A percentile compares a stretch with the other conserved stretches of the same genome.
Conservation (phyloP, 2,329 filamentous ascomycete genomes). For the Fusarium equiseti region DNA sequence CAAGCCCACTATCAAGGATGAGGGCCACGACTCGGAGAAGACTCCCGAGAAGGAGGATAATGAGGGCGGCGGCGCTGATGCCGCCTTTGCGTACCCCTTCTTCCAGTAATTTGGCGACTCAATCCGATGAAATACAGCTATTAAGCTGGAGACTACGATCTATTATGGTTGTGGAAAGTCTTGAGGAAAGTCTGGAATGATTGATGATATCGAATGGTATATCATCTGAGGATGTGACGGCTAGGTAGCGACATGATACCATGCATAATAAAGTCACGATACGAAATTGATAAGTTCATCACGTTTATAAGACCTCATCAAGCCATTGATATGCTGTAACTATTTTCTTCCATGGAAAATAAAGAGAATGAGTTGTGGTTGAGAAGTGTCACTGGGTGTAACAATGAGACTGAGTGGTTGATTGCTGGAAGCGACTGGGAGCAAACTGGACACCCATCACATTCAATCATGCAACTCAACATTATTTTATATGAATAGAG, state of each 20-base stretch:
- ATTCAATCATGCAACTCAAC: not conserved
- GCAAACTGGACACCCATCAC: not conserved
- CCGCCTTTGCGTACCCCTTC: conserved; percentile 20
- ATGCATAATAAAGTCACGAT: conserved; percentile 14
- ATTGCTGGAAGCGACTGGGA: not conserved
- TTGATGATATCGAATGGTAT: conserved; percentile 6
- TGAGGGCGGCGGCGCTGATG: not conserved
- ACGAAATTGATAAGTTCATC: conserved; percentile 2
- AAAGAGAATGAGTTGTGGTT: not conserved
- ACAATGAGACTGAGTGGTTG: not conserved
- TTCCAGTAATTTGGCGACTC: not conserved
- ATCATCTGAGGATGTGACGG: conserved; percentile 16
- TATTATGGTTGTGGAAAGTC: not conserved
- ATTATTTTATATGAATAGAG: not conserved
- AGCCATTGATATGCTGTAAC: not conserved
- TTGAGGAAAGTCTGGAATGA: conserved; percentile 5
- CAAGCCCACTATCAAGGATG: conserved; percentile 29
- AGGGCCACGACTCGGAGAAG: conserved; percentile 38
- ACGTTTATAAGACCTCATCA: not conserved
- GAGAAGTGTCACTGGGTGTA: conserved; percentile 2
- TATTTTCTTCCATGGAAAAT: not conserved
- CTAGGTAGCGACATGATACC: conserved; percentile 9
- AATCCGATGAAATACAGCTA: too few species aligned
- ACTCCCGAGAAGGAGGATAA: conserved; percentile 33
- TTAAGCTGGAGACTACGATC: not conserved